Evolutionary conservation across 371 early-diverging fungal species (phyloP).

Genomic region (Blastocladiella emersonii): DNA sequence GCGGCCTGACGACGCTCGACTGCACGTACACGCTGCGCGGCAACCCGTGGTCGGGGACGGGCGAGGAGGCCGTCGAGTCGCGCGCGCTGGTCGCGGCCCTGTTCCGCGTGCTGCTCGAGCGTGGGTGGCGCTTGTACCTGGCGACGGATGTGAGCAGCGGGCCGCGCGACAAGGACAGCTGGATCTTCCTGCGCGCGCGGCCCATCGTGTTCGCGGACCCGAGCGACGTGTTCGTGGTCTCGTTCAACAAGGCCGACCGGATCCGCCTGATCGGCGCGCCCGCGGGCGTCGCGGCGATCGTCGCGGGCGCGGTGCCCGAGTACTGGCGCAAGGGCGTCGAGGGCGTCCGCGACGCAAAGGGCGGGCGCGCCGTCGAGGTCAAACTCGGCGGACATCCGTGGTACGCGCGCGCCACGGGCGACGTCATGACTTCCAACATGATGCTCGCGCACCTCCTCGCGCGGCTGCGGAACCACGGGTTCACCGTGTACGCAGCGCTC

Average conservation of each 20-base stretch:
- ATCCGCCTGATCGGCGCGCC: slow-evolving; percentile 17
- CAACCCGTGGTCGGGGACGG: too few species aligned
- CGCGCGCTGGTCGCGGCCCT: slow-evolving; percentile 9
- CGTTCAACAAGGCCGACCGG: slow-evolving; percentile 11
- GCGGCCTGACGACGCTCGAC: too few species aligned
- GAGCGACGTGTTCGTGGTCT: slow-evolving; percentile 11
- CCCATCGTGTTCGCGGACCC: slow-evolving; percentile 4
- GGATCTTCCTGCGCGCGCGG: slow-evolving; percentile 12
- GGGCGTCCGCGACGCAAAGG: slow-evolving; percentile 6
- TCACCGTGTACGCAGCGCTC: too few species aligned
- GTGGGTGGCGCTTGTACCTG: slow-evolving; percentile 16
- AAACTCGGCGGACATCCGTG: too few species aligned
- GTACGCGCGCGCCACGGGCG: too few species aligned
- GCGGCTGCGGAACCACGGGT: too few species aligned
- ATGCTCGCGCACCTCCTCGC: too few species aligned
- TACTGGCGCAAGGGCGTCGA: slow-evolving; percentile 10
- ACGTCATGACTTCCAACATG: too few species aligned
- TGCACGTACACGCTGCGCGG: too few species aligned
- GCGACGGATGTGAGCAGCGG: slow-evolving; percentile 12
- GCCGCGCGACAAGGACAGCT: slow-evolving; percentile 12
- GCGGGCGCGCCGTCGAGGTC: too few species aligned
- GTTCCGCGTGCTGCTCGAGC: slow-evolving; percentile 8
- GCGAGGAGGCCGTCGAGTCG: too few species aligned
- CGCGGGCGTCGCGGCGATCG: slow-evolving; percentile 5
- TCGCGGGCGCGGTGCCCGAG: slow-evolving; percentile 8